phyloP scores from a whole-genome alignment of 768 basidiomycete genomes.

The Mycena kentingensis region DNA sequence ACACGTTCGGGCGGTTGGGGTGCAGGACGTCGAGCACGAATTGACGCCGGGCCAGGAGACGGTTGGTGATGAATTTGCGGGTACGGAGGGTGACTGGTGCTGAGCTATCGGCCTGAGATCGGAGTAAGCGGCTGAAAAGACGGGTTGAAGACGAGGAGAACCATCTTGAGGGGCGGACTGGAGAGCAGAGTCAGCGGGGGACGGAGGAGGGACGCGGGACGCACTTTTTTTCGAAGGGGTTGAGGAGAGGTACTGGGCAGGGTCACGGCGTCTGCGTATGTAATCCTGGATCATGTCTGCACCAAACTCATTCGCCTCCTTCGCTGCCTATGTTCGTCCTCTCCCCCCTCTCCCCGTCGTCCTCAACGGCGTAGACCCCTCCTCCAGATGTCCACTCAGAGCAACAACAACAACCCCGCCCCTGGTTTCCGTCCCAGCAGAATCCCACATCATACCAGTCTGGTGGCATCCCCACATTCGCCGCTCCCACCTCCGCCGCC shows the following conservation, averaged over 20 bases:
- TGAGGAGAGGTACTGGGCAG: constrained; percentile 13
- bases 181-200: constrained; percentile 6
- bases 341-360: neutral
- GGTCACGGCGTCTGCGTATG: too few relatives aligned
- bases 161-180: constrained; percentile 35
- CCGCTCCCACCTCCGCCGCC: constrained; percentile 40
- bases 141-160: constrained; percentile 24
- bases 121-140: neutral
- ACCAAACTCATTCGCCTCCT: constrained; percentile 51
- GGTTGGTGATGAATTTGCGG: constrained; percentile 99
- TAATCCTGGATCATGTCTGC: constrained; percentile 31
- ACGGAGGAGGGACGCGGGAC: constrained; percentile 27
- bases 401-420: constrained; percentile 33
- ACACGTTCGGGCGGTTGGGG: constrained; percentile 92
- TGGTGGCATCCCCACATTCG: constrained; percentile 62
- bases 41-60: constrained; percentile 93
- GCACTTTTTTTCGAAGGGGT: constrained; percentile 46
- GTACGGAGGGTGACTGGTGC: constrained; percentile 95
- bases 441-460: constrained; percentile 64
- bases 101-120: constrained; percentile 67
- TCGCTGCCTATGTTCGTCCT: constrained; percentile 59
- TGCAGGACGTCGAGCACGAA: constrained; percentile 95
- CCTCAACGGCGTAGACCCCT: constrained; percentile 43
- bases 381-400: constrained; percentile 57
- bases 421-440: constrained; percentile 54